Evolutionary conservation across 805 yeast genomes (phyloP).

Genomic region (Candida krabiensis): DNA sequence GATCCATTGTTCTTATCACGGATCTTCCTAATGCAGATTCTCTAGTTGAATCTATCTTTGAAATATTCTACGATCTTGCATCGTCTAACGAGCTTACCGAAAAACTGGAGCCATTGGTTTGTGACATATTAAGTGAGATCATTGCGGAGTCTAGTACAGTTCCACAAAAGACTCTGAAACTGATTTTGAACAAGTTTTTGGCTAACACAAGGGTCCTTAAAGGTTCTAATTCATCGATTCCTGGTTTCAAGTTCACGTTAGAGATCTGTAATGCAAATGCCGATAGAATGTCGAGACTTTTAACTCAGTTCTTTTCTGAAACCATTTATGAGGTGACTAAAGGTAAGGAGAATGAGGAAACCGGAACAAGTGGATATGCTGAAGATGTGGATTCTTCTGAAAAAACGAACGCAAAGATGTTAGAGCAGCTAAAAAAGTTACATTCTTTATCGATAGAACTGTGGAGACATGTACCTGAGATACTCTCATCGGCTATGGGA

Average conservation of each 20-base stretch:
- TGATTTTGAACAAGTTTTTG: slow-evolving; percentile 65
- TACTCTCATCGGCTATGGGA: slow-evolving; percentile 72
- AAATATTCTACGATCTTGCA: slow-evolving; percentile 56
- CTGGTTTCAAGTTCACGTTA: slow-evolving; percentile 65
- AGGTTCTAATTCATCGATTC: slow-evolving; percentile 37
- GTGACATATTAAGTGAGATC: slow-evolving; percentile 73
- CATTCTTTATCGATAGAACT: slow-evolving; percentile 64
- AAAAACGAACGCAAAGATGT: slow-evolving; percentile 10
- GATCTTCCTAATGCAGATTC: slow-evolving; percentile 66
- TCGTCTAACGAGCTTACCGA: slow-evolving; percentile 45
- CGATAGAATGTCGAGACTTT: slow-evolving; percentile 71
- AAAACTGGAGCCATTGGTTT: slow-evolving; percentile 58
- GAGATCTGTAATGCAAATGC: slow-evolving; percentile 67
- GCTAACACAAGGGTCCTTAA: slow-evolving; percentile 28
- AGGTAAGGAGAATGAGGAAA: slow-evolving; percentile 20
- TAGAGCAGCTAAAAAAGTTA: slow-evolving; percentile 53
- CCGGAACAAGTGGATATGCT: slow-evolving; percentile 11
- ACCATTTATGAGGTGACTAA: slow-evolving; percentile 53
- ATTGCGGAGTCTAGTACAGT: slow-evolving; percentile 68
- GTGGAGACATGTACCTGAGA: slow-evolving; percentile 79
- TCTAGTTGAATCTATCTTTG: slow-evolving; percentile 56
- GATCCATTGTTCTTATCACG: slow-evolving; percentile 70
- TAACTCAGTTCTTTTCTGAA: slow-evolving; percentile 81
- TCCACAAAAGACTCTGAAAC: slow-evolving; percentile 57
- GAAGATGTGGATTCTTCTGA: slow-evolving; percentile 27